Evolutionary conservation across 1,284 basidiomycete genomes (phyloP), one percentile per base, ranked within the genome.

Genomic region (Cutaneotrichosporon dermatis): DNA sequence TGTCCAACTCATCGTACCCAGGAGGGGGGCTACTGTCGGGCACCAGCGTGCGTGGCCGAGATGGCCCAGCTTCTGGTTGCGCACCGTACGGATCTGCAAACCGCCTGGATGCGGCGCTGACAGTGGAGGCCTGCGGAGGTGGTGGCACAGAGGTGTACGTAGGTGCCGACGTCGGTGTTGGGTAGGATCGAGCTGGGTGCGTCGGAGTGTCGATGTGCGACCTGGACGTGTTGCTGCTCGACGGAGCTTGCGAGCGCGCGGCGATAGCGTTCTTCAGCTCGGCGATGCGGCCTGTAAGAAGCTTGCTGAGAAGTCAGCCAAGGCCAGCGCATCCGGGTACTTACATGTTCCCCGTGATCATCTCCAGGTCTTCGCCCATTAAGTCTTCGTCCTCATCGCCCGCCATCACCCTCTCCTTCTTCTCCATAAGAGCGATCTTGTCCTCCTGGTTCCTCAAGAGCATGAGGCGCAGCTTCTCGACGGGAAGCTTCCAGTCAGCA

Each of bases 221-320:
- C 4, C 35, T 36, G 7, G 48, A 55, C 25, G 25, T 25, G 33
- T 53, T 50, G 39, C 53, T 44, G 12, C 73, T 69, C 33, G 76
- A 74, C 3, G 75, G 72, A 8, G 65, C 57, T 13, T 43, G 62
- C 11, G 15, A 39, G 11, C 66, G 61, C 39, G 64, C 66, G 2
- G 64, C 63, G 35, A 73, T 55, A 2, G 64, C 69, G 1, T 66
- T 67, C 50, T 73, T 72, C 56, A 77, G 65, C 39, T 76, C 70
- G 16, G 62, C 60, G 10, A 75, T 67, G 4, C 76, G 71, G 25
- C 65, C 66, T 5, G 64, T 59, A 1, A 69, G 55, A 37, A 72
- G 57, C 8, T 43, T 54, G 5, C 75, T 73, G 55, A 4, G 39
- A 25, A 25, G 2, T 36, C 42, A 3, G 51, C 46, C 58, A 45